Conservation (phyloP, 805 yeast species). For the Myxozyma neglecta region DNA sequence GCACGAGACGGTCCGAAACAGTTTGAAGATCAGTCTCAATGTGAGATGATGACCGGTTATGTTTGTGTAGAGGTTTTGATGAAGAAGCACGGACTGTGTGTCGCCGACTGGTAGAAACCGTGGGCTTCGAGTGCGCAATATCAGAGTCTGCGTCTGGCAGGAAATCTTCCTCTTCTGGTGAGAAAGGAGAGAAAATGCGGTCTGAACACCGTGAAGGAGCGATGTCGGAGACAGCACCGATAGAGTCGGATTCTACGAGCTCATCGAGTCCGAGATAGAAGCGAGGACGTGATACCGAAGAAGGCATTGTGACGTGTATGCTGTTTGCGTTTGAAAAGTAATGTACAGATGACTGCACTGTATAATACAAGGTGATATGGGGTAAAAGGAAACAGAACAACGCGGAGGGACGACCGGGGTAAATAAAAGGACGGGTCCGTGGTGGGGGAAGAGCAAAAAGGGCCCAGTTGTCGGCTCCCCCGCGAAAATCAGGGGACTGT, state of each 20-base stretch:
- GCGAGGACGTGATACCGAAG: neutral
- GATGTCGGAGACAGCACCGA: neutral
- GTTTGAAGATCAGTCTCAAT: conserved; percentile 4
- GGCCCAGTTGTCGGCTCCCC: neutral
- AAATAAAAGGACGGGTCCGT: neutral
- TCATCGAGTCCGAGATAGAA: conserved; percentile 23
- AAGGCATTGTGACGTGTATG: neutral
- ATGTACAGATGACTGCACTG: too few relatives aligned
- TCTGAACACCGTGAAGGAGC: neutral
- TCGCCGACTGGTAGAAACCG: neutral
- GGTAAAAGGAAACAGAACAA: too few relatives aligned
- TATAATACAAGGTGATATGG: too few relatives aligned
- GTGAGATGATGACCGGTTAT: neutral
- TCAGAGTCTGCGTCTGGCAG: conserved; percentile 1
- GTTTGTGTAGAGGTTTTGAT: neutral
- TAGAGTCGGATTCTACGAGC: neutral
- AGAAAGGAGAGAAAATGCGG: neutral
- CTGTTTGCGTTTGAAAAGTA: too few relatives aligned
- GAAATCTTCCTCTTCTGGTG: neutral
- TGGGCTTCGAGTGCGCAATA: neutral
- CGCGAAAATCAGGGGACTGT: neutral
- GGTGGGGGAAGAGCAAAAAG: neutral
- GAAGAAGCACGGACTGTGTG: neutral
- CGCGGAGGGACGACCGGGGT: neutral
- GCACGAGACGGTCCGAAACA: neutral